A percentile compares a stretch with the other conserved stretches of the same genome.
Evolutionary conservation across 306 rosid genomes (phyloP).

Genomic region (Ceratonia siliqua): DNA sequence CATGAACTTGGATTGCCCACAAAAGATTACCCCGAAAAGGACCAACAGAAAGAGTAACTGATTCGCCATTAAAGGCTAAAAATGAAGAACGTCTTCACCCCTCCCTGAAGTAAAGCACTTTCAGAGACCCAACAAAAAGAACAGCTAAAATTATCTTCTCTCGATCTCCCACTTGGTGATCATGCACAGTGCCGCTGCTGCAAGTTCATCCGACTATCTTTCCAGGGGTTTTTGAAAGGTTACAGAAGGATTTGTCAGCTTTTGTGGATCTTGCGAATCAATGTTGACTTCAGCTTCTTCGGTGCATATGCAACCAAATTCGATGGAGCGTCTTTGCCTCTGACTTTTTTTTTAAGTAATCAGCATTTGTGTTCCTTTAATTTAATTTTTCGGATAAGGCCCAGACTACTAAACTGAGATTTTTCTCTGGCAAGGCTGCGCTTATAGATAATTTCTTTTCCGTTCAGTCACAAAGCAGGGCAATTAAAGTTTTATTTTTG

Average conservation of each 20-base stretch:
- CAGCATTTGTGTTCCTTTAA: neutral
- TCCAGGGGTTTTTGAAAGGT: conserved; percentile 25
- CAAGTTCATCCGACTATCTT: neutral
- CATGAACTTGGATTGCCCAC: conserved; percentile 41
- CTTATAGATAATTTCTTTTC: too few species aligned
- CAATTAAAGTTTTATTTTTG: too few species aligned
- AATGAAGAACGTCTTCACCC: conserved; percentile 22
- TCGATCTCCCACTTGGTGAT: conserved; percentile 28
- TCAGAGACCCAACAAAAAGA: neutral
- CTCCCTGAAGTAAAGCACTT: conserved; percentile 16
- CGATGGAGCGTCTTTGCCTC: neutral
- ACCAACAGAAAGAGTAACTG: conserved; percentile 34
- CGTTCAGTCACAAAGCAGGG: too few species aligned
- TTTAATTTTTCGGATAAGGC: conserved; percentile 9
- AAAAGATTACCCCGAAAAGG: conserved; percentile 38
- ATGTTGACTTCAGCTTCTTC: conserved; percentile 31
- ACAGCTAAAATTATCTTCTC: neutral
- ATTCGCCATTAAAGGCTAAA: conserved; percentile 38
- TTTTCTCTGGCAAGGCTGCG: too few species aligned
- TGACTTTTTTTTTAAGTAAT: neutral
- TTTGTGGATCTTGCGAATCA: neutral
- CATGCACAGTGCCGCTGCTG: conserved; percentile 26
- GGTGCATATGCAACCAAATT: conserved; percentile 7
- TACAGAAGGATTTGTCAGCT: conserved; percentile 13
- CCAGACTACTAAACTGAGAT: neutral